Evolutionary conservation across 2,329 filamentous ascomycete species (phyloP).

Genomic region (Fusarium irregulare): DNA sequence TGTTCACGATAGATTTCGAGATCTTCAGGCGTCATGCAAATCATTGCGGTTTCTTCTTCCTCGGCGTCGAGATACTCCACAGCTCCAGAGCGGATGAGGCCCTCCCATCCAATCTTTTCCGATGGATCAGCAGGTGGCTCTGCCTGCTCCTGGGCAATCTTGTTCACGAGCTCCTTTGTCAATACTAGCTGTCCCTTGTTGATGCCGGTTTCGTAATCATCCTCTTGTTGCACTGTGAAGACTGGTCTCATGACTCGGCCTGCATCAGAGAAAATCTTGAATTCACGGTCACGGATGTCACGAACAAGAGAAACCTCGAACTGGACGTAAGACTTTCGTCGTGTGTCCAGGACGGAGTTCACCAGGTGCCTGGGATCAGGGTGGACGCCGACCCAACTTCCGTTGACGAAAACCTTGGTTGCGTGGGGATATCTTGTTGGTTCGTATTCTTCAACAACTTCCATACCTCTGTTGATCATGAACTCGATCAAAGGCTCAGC

Average conservation of each 20-base stretch:
- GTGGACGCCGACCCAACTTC: slow-evolving; percentile 97
- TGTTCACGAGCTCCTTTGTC: slow-evolving; percentile 82
- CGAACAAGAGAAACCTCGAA: slow-evolving; percentile 94
- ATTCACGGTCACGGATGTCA: slow-evolving; percentile 96
- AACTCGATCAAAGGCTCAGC: slow-evolving; percentile 89
- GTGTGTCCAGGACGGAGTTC: slow-evolving; percentile 78
- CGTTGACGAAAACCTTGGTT: slow-evolving; percentile 98
- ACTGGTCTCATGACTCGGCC: slow-evolving; percentile 93
- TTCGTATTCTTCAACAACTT: slow-evolving; percentile 95
- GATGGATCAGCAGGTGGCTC: slow-evolving; percentile 69
- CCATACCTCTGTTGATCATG: slow-evolving; percentile 93
- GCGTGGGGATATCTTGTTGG: slow-evolving; percentile 86
- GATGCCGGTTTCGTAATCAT: slow-evolving; percentile 71
- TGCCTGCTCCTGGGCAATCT: slow-evolving; percentile 78
- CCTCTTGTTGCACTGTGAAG: slow-evolving; percentile 92
- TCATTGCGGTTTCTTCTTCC: slow-evolving; percentile 99
- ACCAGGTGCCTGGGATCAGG: slow-evolving; percentile 89
- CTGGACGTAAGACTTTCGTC: slow-evolving; percentile 84
- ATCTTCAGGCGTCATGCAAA: slow-evolving; percentile 98
- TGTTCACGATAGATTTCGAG: slow-evolving; percentile 80
- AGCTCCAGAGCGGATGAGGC: slow-evolving; percentile 83
- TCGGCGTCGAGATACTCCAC: slow-evolving; percentile 98
- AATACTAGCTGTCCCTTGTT: slow-evolving; percentile 79
- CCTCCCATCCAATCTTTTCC: slow-evolving; percentile 86
- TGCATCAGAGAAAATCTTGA: slow-evolving; percentile 98